Evolutionary conservation across 2,329 filamentous ascomycete genomes (phyloP).

Genomic region (Cordyceps tenuipes): DNA sequence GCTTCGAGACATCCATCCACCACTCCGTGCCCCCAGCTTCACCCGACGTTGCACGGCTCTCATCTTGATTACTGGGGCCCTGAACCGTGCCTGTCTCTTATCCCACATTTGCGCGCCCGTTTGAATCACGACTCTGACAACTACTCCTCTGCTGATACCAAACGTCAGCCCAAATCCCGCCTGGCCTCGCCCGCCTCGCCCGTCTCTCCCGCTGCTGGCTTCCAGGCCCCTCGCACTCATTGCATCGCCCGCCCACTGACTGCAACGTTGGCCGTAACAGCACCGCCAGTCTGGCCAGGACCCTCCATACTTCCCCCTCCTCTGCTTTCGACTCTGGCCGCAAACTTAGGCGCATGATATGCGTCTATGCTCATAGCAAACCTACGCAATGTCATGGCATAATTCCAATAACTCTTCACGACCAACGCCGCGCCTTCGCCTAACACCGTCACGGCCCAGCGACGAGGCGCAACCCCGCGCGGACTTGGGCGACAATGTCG

Average conservation of each 20-base stretch:
- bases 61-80: background rate
- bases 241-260: background rate
- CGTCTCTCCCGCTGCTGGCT: background rate
- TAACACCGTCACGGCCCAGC: background rate
- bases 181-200: background rate
- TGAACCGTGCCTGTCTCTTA: background rate
- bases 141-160: background rate
- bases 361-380: background rate
- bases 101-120: background rate
- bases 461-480: background rate
- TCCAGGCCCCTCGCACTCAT: background rate
- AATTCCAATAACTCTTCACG: background rate
- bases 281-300: background rate
- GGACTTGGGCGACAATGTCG: background rate
- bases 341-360: background rate
- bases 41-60: background rate
- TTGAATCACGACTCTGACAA: background rate
- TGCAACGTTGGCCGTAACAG: background rate
- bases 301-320: background rate
- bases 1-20: background rate
- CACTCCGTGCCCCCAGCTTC: background rate
- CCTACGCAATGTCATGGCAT: conserved; percentile 4
- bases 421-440: background rate
- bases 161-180: background rate
- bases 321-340: background rate